A percentile compares a stretch with the other conserved stretches of the same genome.
Evolutionary conservation across 495 filamentous ascomycete genomes (phyloP).

Genomic region (Hypoxylon subgilvum): DNA sequence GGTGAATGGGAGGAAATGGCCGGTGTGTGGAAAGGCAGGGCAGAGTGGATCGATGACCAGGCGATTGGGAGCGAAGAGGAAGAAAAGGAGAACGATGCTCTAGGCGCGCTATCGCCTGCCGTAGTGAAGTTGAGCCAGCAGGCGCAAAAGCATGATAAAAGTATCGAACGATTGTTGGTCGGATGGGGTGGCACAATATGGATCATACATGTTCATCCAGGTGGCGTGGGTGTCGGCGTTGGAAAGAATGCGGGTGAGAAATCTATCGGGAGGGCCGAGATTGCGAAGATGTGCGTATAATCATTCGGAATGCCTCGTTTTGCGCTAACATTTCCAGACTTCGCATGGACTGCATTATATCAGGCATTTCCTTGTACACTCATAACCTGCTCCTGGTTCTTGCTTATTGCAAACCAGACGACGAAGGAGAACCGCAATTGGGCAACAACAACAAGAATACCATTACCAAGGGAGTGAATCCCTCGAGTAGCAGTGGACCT

Average conservation of each 20-base stretch:
- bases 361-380: slow-evolving; percentile 95
- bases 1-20: slow-evolving; percentile 93
- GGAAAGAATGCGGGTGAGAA: slow-evolving; percentile 74
- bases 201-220: slow-evolving; percentile 89
- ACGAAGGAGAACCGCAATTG: slow-evolving; percentile 59
- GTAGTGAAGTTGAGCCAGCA: slow-evolving; percentile 53
- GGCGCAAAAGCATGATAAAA: slow-evolving; percentile 50
- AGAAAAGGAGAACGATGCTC: slow-evolving; percentile 46
- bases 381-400: slow-evolving; percentile 87
- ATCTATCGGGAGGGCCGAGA: slow-evolving; percentile 80
- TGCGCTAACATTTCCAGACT: slow-evolving; percentile 64
- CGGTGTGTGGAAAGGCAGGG: slow-evolving; percentile 85
- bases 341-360: slow-evolving; percentile 94
- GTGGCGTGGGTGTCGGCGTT: slow-evolving; percentile 64
- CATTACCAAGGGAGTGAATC: slow-evolving; percentile 30
- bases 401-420: slow-evolving; percentile 78
- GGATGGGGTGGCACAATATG: slow-evolving; percentile 96
- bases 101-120: slow-evolving; percentile 48
- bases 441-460: too few relatives aligned
- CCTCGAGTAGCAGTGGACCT: slow-evolving; percentile 54
- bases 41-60: slow-evolving; percentile 89
- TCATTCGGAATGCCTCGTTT: not conserved
- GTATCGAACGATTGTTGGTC: slow-evolving; percentile 80
- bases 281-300: slow-evolving; percentile 80
- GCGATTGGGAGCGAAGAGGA: slow-evolving; percentile 65